A percentile compares a stretch with the other conserved stretches of the same genome.
Conservation (phyloP, 2,329 filamentous ascomycete genomes). For the Cladophialophora exuberans region DNA sequence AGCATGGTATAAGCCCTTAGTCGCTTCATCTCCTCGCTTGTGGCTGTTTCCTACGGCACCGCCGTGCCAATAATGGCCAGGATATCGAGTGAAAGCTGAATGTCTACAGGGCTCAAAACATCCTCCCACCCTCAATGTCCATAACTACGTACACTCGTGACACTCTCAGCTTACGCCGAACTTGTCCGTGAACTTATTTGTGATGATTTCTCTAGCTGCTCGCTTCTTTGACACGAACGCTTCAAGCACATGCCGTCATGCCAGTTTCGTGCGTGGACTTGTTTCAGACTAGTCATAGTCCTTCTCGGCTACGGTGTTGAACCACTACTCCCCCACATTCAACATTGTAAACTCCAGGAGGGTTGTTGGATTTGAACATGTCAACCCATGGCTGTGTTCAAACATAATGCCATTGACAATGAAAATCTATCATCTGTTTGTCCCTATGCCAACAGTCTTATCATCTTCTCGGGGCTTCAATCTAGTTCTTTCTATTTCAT, state of each 20-base stretch:
- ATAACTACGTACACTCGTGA: not conserved
- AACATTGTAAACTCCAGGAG: constrained; percentile 5
- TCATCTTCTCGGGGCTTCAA: no score
- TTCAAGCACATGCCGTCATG: constrained; percentile 3
- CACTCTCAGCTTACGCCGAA: not conserved
- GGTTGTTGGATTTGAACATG: constrained; percentile 9
- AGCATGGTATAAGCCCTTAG: constrained; percentile 25
- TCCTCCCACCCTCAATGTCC: not conserved
- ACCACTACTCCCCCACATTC: constrained; percentile 18
- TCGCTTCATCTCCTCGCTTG: constrained; percentile 27
- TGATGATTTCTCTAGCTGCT: not conserved
- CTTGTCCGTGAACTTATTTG: not conserved
- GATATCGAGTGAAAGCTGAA: not conserved
- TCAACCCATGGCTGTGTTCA: no score
- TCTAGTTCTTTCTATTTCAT: constrained; percentile 19
- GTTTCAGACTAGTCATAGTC: constrained; percentile 26
- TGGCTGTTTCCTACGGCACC: constrained; percentile 20
- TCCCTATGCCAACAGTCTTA: no score
- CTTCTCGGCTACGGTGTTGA: constrained; percentile 19
- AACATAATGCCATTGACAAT: no score
- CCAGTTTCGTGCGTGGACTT: constrained; percentile 14
- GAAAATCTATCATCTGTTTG: no score
- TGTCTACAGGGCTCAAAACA: not conserved
- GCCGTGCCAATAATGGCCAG: constrained; percentile 12
- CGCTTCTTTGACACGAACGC: not conserved